Evolutionary conservation across 1,284 basidiomycete species (phyloP).

Genomic region (Clitocybe nebularis): DNA sequence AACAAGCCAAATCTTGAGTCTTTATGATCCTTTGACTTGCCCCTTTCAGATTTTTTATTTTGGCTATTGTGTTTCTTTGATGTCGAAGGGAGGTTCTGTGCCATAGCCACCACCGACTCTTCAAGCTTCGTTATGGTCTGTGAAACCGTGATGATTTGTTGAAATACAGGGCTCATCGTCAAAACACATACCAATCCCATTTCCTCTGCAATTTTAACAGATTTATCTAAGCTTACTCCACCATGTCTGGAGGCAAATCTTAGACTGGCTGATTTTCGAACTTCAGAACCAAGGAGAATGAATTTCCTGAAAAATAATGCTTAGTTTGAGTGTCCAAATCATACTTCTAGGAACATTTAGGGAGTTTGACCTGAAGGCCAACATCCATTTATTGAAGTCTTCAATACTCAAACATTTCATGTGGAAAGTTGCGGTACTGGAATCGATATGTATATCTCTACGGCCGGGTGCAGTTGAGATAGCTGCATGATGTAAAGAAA

Average conservation of each 20-base stretch:
- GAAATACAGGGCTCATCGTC: not conserved
- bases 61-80: constrained; percentile 28
- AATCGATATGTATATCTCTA: constrained; percentile 77
- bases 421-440: constrained; percentile 72
- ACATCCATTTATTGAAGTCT: constrained; percentile 75
- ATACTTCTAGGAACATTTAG: constrained; percentile 1
- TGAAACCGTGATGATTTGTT: constrained; percentile 2
- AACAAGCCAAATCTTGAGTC: constrained; percentile 51
- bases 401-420: constrained; percentile 66
- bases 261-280: constrained; percentile 44
- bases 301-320: constrained; percentile 44
- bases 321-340: constrained; percentile 8
- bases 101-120: constrained; percentile 32
- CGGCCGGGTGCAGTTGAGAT: constrained; percentile 67
- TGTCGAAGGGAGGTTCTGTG: constrained; percentile 20
- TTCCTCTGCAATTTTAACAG: constrained; percentile 52
- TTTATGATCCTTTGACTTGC: constrained; percentile 39
- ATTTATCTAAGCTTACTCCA: constrained; percentile 40
- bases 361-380: constrained; percentile 55
- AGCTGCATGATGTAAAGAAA: constrained; percentile 65
- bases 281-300: constrained; percentile 45
- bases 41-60: constrained; percentile 45
- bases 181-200: constrained; percentile 50
- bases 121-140: constrained; percentile 44
- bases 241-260: constrained; percentile 35